Conservation (phyloP, 1,284 basidiomycete genomes). For the Rhodotorula sp. region DNA sequence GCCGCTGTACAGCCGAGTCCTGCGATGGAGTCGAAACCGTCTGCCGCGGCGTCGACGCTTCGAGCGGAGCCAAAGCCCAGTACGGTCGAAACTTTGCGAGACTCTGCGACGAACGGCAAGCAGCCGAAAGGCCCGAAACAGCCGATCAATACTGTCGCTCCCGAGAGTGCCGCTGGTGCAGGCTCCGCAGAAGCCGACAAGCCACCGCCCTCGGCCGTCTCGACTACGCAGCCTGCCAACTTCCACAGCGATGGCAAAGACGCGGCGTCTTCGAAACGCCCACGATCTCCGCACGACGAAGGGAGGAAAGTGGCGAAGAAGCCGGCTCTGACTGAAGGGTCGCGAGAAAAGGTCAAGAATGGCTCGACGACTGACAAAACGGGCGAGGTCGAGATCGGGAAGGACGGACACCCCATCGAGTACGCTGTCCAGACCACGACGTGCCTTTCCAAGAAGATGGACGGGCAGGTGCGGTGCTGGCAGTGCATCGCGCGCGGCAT, state of each 20-base stretch:
- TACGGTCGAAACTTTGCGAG: too few relatives aligned
- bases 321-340: neutral
- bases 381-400: neutral
- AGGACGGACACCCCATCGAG: neutral
- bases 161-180: too few relatives aligned
- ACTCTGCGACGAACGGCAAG: too few relatives aligned
- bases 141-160: too few relatives aligned
- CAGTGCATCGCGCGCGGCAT: conserved; percentile 28
- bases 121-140: too few relatives aligned
- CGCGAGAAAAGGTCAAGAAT: too few relatives aligned
- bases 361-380: too few relatives aligned
- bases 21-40: too few relatives aligned
- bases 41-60: too few relatives aligned
- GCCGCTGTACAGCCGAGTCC: too few relatives aligned
- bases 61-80: too few relatives aligned
- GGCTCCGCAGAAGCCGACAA: neutral
- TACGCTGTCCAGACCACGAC: conserved; percentile 22
- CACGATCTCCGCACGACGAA: neutral
- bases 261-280: neutral
- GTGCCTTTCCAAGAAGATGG: conserved; percentile 31
- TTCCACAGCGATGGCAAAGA: neutral
- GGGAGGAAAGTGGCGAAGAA: neutral
- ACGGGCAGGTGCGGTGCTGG: conserved; percentile 28
- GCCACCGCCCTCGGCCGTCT: too few relatives aligned
- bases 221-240: neutral